Evolutionary conservation across 345 rosid species (phyloP), one percentile per base, ranked within the genome.

Genomic region (Streptanthus diversifolius): DNA sequence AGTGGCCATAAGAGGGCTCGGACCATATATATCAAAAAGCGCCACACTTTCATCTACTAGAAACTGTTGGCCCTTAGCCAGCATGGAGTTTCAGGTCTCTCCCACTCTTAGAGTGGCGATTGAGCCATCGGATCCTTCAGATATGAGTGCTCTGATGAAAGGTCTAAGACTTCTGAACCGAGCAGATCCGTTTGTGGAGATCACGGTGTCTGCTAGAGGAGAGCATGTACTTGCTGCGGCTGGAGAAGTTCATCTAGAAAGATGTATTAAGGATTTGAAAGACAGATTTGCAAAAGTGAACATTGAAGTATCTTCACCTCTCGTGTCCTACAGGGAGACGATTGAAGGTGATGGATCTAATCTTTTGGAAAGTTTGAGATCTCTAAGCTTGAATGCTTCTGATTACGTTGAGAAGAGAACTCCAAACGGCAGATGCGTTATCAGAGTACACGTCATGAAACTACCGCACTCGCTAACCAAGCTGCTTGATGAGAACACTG

Each of bases 221-320:
- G 98, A 93, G 63, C 89, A 91, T 47, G 97, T 93, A 58, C 88
- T 93, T 68, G 87, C 95, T 69, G 97, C 96, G 74, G 98, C 95
- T 5, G 97, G 98, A 49, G 97, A 93, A 72, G 96, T 93, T 78
- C 99, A 93, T 79, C 79, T 93, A 4, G 99, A 93, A 80, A 86
- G 97, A 82, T 91, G 97, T 70, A 68, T 87, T 17, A 91, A 91
- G 78, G 96, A 93, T 83, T 81, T 93, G 82, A 89, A 75, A 80
- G 98, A 93, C 40, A 85, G 97, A 79, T 91, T 93, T 75, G 96
- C 97, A 1, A 93, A 85, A 82, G 92, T 93, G 56, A 83, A 86
- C 62, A 69, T 91, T 47, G 91, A 88, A 75, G 95, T 91, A 75
- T 91, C 97, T 24, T 87, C 89, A 0, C 99, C 99, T 49, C 95